phyloP scores from a whole-genome alignment of 495 filamentous ascomycete species.

The Thozetella sp. region DNA sequence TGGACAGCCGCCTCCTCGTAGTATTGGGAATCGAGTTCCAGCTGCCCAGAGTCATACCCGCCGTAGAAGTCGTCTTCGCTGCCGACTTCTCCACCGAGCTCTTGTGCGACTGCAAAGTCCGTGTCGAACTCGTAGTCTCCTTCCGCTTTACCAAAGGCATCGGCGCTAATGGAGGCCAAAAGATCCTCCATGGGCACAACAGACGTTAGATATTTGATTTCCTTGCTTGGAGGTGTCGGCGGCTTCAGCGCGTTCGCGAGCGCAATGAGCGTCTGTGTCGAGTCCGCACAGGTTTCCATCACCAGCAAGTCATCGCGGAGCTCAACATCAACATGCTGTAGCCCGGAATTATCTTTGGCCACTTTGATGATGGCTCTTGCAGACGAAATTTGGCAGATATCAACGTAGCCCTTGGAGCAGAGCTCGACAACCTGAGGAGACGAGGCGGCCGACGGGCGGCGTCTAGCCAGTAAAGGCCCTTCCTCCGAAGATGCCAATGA shows the following conservation, averaged over 20 bases:
- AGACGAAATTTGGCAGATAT: constrained; percentile 80
- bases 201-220: constrained; percentile 84
- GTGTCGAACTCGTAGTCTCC: constrained; percentile 59
- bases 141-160: constrained; percentile 68
- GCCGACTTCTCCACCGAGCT: constrained; percentile 29
- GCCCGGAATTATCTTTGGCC: constrained; percentile 46
- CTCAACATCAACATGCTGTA: constrained; percentile 76
- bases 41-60: constrained; percentile 29
- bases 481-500: constrained; percentile 53
- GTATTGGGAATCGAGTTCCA: constrained; percentile 39
- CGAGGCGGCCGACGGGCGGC: constrained; percentile 46
- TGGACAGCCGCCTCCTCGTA: constrained; percentile 31
- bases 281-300: constrained; percentile 94
- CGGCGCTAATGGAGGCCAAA: constrained; percentile 84
- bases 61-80: constrained; percentile 36
- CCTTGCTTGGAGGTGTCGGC: constrained; percentile 76
- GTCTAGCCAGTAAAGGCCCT: constrained; percentile 33
- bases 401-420: constrained; percentile 75
- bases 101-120: constrained; percentile 47
- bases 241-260: constrained; percentile 81
- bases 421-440: constrained; percentile 67
- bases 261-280: constrained; percentile 87
- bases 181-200: constrained; percentile 85
- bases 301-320: constrained; percentile 83
- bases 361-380: constrained; percentile 66